Evolutionary conservation across 1,284 basidiomycete genomes (phyloP).

Genomic region (Naganishia liquefaciens): DNA sequence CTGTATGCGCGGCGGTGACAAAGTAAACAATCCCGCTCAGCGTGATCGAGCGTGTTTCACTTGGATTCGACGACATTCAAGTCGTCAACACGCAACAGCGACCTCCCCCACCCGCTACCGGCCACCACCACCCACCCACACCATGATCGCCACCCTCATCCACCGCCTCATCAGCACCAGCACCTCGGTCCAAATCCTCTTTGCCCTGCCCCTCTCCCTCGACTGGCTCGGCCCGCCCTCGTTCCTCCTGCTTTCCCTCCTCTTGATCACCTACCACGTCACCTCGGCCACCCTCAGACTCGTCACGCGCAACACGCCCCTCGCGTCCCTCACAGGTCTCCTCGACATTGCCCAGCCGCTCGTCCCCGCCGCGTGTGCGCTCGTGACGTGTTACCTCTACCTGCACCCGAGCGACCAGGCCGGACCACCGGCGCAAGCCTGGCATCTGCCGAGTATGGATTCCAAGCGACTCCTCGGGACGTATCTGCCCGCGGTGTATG

Average conservation of each 20-base stretch:
- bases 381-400: constrained; percentile 41
- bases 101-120: background rate
- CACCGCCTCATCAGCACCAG: constrained; percentile 18
- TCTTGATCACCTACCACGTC: constrained; percentile 52
- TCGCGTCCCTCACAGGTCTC: constrained; percentile 49
- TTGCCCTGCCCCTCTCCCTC: constrained; percentile 33
- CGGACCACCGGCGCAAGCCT: background rate
- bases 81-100: background rate
- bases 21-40: background rate
- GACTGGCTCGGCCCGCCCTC: constrained; percentile 45
- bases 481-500: constrained; percentile 51
- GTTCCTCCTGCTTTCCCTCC: constrained; percentile 54
- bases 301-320: constrained; percentile 47
- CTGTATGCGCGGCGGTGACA: too few species aligned
- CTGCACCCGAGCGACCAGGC: constrained; percentile 35
- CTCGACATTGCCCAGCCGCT: constrained; percentile 49
- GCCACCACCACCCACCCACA: background rate
- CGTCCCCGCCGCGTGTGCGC: constrained; percentile 40
- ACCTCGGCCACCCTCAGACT: constrained; percentile 52
- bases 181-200: constrained; percentile 40
- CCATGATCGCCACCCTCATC: constrained; percentile 23
- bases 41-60: background rate
- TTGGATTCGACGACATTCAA: background rate
- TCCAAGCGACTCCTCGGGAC: constrained; percentile 43
- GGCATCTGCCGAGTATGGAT: constrained; percentile 12